Evolutionary conservation across 1,284 basidiomycete genomes (phyloP).

Genomic region (Neolentinus lepideus): DNA sequence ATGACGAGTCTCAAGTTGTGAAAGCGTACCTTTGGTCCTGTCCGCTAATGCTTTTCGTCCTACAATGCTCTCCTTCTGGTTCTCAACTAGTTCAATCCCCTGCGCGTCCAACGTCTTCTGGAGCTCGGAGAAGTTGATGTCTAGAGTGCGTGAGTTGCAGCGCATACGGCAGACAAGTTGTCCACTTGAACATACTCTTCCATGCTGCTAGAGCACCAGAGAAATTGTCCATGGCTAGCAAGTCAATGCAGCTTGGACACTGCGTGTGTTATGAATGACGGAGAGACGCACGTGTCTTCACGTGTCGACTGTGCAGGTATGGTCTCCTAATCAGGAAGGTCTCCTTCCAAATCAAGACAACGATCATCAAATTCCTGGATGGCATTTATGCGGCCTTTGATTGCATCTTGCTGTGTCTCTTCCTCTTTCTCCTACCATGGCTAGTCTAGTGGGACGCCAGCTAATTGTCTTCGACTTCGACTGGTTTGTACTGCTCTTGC

Average conservation of each 20-base stretch:
- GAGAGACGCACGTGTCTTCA: too few relatives aligned
- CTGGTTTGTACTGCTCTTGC: slow-evolving; percentile 50
- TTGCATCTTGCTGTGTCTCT: not conserved
- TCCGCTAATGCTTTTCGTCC: slow-evolving; percentile 92
- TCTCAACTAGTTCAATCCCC: slow-evolving; percentile 92
- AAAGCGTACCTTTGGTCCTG: slow-evolving; percentile 75
- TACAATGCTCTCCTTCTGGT: slow-evolving; percentile 92
- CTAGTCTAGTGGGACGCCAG: slow-evolving; percentile 34
- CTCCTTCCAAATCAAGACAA: not conserved
- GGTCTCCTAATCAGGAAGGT: not conserved
- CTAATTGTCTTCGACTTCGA: slow-evolving; percentile 97
- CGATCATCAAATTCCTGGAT: not conserved
- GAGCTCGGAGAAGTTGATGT: slow-evolving; percentile 83
- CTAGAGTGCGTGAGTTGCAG: slow-evolving; percentile 31
- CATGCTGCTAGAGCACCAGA: slow-evolving; percentile 81
- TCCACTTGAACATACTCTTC: slow-evolving; percentile 52
- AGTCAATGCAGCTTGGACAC: not conserved
- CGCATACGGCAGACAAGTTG: not conserved
- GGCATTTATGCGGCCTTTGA: not conserved
- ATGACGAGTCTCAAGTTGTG: not conserved
- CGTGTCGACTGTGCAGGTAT: not conserved
- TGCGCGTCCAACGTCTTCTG: slow-evolving; percentile 89
- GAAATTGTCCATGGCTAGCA: slow-evolving; percentile 63
- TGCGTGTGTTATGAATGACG: not conserved
- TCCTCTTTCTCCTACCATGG: not conserved